A percentile compares a stretch with the other conserved stretches of the same genome.
These are phyloP conservation scores for Deuterostichococcus epilithicus DNA, from an alignment of 139 green algal species.

Conservation along the genomic window DNA sequence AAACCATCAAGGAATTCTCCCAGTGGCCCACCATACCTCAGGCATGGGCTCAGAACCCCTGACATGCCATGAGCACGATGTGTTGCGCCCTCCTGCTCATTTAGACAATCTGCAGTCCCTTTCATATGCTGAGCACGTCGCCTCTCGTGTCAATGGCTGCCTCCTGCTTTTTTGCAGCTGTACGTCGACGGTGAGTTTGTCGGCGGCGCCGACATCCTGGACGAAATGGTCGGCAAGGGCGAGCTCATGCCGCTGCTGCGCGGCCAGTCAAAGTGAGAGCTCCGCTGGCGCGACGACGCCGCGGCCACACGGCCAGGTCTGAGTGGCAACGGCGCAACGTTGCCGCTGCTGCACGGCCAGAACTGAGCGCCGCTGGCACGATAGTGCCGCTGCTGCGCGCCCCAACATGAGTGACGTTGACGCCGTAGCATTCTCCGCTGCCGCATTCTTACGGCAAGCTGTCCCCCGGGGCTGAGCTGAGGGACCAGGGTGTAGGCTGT, in stretches of 20 bases:
- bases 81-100: not conserved
- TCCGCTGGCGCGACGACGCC: no score
- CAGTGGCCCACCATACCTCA: slow-evolving; percentile 96
- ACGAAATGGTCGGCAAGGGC: slow-evolving; percentile 71
- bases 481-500: no score
- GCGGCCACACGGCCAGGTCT: no score
- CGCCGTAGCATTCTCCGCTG: no score
- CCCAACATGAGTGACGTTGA: no score
- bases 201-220: slow-evolving; percentile 88
- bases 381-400: no score
- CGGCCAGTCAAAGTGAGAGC: not conserved
- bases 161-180: slow-evolving; percentile 48
- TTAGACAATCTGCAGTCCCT: not conserved
- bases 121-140: no score
- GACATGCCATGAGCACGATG: not conserved
- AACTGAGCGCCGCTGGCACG: no score
- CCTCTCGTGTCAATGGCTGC: not conserved
- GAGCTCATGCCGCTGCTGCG: slow-evolving; percentile 41
- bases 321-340: no score
- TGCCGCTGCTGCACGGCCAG: no score
- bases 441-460: no score
- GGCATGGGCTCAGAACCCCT: slow-evolving; percentile 21
- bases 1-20: slow-evolving; percentile 89
- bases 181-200: slow-evolving; percentile 90
- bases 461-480: no score